Evolutionary conservation across 768 basidiomycete genomes (phyloP).

Genomic region (Leccinum subtestaceum): DNA sequence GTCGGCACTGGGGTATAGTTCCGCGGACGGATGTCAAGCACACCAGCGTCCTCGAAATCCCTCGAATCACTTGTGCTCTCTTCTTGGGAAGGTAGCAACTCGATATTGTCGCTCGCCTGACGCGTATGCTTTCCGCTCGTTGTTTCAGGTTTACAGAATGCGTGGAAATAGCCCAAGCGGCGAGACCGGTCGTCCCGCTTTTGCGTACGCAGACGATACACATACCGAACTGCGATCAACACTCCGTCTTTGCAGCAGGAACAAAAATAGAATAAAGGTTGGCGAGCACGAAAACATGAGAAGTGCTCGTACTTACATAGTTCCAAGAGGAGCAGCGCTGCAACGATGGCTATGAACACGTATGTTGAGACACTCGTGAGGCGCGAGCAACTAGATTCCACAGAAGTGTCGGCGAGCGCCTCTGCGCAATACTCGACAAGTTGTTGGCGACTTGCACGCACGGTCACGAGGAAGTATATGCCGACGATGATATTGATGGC

Average conservation of each 20-base stretch:
- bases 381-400: conserved; percentile 43
- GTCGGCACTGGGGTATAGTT: conserved; percentile 18
- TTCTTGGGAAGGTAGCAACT: conserved; percentile 21
- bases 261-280: not conserved
- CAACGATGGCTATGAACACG: conserved; percentile 46
- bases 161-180: conserved; percentile 33
- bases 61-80: conserved; percentile 9
- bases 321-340: conserved; percentile 48
- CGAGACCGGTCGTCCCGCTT: conserved; percentile 42
- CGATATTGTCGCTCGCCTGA: conserved; percentile 28
- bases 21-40: conserved; percentile 23
- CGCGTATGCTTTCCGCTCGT: conserved; percentile 16
- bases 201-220: conserved; percentile 49
- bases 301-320: conserved; percentile 44
- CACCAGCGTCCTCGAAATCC: conserved; percentile 12
- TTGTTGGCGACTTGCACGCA: conserved; percentile 45
- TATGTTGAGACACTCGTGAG: conserved; percentile 43
- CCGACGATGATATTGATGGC: conserved; percentile 52
- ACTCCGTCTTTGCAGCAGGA: conserved; percentile 42
- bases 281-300: not conserved
- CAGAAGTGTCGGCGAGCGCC: conserved; percentile 39
- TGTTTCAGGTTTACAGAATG: conserved; percentile 19
- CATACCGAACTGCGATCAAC: conserved; percentile 51
- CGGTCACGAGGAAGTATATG: conserved; percentile 47
- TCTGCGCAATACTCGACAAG: conserved; percentile 44